Percentiles rank a stretch among this genome's conserved stretches.
phyloP scores from a whole-genome alignment of 805 yeast genomes.

The Teunomyces barrocoloradensis region DNA sequence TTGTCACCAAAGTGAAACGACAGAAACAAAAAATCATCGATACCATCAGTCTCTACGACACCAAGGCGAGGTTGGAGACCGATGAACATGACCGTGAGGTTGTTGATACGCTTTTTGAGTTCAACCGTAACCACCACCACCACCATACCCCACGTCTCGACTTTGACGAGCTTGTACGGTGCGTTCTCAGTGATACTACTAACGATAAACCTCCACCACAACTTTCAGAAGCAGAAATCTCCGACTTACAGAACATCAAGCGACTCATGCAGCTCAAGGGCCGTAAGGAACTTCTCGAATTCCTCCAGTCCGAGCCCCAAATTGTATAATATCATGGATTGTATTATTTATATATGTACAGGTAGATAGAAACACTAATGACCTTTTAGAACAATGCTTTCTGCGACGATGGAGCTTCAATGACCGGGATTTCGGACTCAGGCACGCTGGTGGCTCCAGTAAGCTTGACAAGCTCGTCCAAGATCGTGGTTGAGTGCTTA shows the following conservation, averaged over 20 bases:
- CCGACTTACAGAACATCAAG: slow-evolving; percentile 55
- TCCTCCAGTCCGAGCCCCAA: slow-evolving; percentile 38
- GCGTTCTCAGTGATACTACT: not conserved
- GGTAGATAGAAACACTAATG: slow-evolving; percentile 4
- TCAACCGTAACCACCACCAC: slow-evolving; percentile 28
- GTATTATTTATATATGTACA: slow-evolving; percentile 12
- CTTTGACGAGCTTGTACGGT: slow-evolving; percentile 50
- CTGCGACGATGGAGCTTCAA: slow-evolving; percentile 1
- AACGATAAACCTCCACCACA: not conserved
- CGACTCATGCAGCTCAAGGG: slow-evolving; percentile 68
- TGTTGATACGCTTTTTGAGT: slow-evolving; percentile 26
- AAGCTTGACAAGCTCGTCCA: slow-evolving; percentile 50
- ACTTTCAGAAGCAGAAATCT: slow-evolving; percentile 34
- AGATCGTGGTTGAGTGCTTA: slow-evolving; percentile 49
- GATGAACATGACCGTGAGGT: slow-evolving; percentile 16
- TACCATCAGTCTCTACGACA: slow-evolving; percentile 24
- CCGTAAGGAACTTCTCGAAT: slow-evolving; percentile 56
- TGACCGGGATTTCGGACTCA: slow-evolving; percentile 6
- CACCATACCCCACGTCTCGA: slow-evolving; percentile 25
- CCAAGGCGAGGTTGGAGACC: slow-evolving; percentile 13
- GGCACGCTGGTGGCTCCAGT: slow-evolving; percentile 45
- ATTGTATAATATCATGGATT: slow-evolving; percentile 2
- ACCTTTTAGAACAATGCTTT: not conserved
- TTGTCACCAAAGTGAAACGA: slow-evolving; percentile 45
- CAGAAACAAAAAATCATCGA: slow-evolving; percentile 28